Conservation (phyloP, 768 basidiomycete genomes). For the Suillus hirtellus region DNA sequence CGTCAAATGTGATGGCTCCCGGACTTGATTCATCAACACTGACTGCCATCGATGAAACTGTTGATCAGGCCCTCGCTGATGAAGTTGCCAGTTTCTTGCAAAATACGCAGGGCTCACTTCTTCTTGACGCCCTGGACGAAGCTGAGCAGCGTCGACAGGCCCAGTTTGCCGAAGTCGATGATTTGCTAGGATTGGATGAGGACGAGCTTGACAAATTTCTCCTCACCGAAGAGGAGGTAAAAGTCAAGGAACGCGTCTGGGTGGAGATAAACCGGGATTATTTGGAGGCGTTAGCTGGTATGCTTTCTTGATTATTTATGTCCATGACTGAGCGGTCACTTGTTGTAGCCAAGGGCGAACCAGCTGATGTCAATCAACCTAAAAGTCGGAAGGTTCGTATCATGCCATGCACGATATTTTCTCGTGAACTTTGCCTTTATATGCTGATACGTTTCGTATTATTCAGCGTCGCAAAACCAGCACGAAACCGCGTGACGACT, state of each 20-base stretch:
- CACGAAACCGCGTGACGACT: slow-evolving; percentile 71
- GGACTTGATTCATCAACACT: slow-evolving; percentile 20
- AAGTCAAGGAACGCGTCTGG: slow-evolving; percentile 89
- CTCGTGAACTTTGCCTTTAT: slow-evolving; percentile 20
- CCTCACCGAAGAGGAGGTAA: slow-evolving; percentile 77
- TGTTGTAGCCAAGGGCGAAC: slow-evolving; percentile 67
- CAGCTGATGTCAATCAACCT: slow-evolving; percentile 42
- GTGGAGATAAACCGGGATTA: slow-evolving; percentile 93
- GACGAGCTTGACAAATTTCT: slow-evolving; percentile 84
- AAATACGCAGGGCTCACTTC: slow-evolving; percentile 57
- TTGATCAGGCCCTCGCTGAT: slow-evolving; percentile 61
- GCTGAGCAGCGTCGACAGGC: slow-evolving; percentile 63
- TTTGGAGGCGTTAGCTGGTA: slow-evolving; percentile 80
- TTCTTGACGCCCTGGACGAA: slow-evolving; percentile 64
- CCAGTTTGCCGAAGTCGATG: slow-evolving; percentile 50
- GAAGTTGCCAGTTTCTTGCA: slow-evolving; percentile 71
- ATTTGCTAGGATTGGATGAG: slow-evolving; percentile 81
- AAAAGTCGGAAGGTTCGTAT: slow-evolving; percentile 81
- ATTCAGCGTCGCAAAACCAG: slow-evolving; percentile 66
- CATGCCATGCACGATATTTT: slow-evolving; percentile 35
- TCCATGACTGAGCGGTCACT: slow-evolving; percentile 44
- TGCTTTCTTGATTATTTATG: slow-evolving; percentile 9
- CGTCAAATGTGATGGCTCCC: slow-evolving; percentile 16
- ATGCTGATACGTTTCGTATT: slow-evolving; percentile 12
- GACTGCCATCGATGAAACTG: slow-evolving; percentile 54